phyloP scores from a whole-genome alignment of 768 basidiomycete genomes.

The Lactarius hengduanensis region DNA sequence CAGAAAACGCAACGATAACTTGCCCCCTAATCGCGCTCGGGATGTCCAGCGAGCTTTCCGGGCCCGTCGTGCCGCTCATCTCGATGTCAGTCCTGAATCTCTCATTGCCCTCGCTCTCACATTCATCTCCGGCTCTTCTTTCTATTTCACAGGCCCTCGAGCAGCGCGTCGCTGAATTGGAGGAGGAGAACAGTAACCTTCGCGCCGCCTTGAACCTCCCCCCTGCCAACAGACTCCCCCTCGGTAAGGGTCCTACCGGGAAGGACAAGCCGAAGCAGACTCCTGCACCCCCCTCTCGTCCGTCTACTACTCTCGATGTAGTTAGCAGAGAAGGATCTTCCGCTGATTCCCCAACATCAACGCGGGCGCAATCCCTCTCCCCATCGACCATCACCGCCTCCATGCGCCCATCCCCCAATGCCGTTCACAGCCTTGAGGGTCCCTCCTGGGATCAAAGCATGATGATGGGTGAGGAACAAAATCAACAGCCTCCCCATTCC shows the following conservation, averaged over 20 bases:
- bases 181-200: constrained; percentile 77
- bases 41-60: constrained; percentile 91
- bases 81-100: constrained; percentile 53
- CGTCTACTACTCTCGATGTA: constrained; percentile 24
- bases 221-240: constrained; percentile 64
- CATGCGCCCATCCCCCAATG: constrained; percentile 36
- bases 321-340: constrained; percentile 29
- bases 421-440: constrained; percentile 45
- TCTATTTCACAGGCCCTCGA: constrained; percentile 64
- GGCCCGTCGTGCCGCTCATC: constrained; percentile 83
- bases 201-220: constrained; percentile 72
- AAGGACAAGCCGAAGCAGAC: constrained; percentile 67
- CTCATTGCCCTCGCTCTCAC: constrained; percentile 35
- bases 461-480: constrained; percentile 50
- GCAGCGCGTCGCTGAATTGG: constrained; percentile 74
- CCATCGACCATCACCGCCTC: constrained; percentile 56
- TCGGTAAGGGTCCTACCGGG: constrained; percentile 85
- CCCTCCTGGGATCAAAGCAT: constrained; percentile 54
- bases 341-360: constrained; percentile 43
- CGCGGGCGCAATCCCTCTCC: constrained; percentile 59
- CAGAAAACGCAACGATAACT: constrained; percentile 77
- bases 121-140: constrained; percentile 31
- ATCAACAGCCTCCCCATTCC: constrained; percentile 31
- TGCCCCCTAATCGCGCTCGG: constrained; percentile 78
- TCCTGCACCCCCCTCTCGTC: constrained; percentile 17